These are phyloP conservation scores for Hebeloma cylindrosporum DNA, from an alignment of 768 basidiomycete genomes.

Conservation along the genomic window DNA sequence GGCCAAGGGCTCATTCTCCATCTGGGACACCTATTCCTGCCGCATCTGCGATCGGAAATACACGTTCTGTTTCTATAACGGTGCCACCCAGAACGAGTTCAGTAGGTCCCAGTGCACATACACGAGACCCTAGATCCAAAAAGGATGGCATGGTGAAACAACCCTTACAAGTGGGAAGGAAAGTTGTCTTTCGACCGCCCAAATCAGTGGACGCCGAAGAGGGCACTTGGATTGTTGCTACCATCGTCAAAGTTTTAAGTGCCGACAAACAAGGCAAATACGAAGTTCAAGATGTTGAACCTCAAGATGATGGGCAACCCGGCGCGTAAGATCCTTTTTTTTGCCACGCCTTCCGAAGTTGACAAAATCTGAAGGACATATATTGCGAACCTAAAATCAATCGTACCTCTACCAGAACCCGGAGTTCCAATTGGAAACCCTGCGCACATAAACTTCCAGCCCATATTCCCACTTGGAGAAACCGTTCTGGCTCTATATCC, in stretches of 20 bases:
- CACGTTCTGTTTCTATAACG: constrained; percentile 54
- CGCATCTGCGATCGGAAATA: constrained; percentile 31
- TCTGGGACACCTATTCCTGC: constrained; percentile 51
- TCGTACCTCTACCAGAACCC: constrained; percentile 82
- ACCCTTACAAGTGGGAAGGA: constrained; percentile 70
- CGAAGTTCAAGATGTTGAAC: constrained; percentile 84
- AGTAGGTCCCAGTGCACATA: constrained; percentile 53
- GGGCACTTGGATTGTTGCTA: constrained; percentile 78
- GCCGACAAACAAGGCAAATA: constrained; percentile 77
- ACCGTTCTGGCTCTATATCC: constrained; percentile 88
- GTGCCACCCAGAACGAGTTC: constrained; percentile 55
- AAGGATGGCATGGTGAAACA: constrained; percentile 62
- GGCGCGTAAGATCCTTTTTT: constrained; percentile 44
- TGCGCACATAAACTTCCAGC: constrained; percentile 67
- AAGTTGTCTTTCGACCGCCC: constrained; percentile 74
- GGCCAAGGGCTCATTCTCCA: constrained; percentile 71
- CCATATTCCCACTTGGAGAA: constrained; percentile 67
- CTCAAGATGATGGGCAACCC: constrained; percentile 77
- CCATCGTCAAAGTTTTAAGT: constrained; percentile 67
- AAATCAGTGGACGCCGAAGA: constrained; percentile 54
- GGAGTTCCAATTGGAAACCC: constrained; percentile 54
- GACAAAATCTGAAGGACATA: constrained; percentile 49
- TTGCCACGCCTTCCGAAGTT: neutral
- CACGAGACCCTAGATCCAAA: constrained; percentile 67
- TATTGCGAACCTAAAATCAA: constrained; percentile 64